Evolutionary conservation across 1,139 yeast genomes (phyloP).

Genomic region (Scheffersomyces segobiensis): DNA sequence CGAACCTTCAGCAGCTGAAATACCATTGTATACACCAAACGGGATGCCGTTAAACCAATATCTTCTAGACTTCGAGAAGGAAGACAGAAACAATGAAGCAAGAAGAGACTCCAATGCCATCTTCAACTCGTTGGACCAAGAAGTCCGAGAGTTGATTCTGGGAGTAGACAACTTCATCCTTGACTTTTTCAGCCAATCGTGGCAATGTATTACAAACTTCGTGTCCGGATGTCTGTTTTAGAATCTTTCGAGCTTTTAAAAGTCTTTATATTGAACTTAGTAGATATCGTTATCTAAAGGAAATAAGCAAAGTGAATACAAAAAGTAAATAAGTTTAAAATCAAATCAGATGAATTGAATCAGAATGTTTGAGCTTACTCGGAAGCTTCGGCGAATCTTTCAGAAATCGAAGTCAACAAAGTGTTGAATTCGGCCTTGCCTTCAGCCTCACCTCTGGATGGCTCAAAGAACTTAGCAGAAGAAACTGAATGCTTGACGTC

Average conservation of each 20-base stretch:
- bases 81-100: slow-evolving; percentile 7
- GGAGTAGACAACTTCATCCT: slow-evolving; percentile 20
- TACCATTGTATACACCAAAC: slow-evolving; percentile 23
- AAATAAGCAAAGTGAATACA: not conserved
- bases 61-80: slow-evolving; percentile 18
- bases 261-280: not conserved
- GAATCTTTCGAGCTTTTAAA: not conserved
- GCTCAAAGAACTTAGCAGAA: slow-evolving; percentile 94
- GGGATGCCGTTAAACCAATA: slow-evolving; percentile 26
- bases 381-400: slow-evolving; percentile 92
- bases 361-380: slow-evolving; percentile 50
- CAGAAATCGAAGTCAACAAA: slow-evolving; percentile 73
- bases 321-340: not conserved
- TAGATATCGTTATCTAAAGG: not conserved
- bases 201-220: not conserved
- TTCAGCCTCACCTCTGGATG: slow-evolving; percentile 83
- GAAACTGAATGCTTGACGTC: slow-evolving; percentile 94
- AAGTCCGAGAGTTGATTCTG: slow-evolving; percentile 16
- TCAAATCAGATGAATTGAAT: not conserved
- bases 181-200: slow-evolving; percentile 10
- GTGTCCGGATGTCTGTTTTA: not conserved
- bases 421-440: slow-evolving; percentile 75
- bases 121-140: slow-evolving; percentile 19
- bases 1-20: slow-evolving; percentile 5
- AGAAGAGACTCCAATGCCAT: slow-evolving; percentile 10